Base-by-base conservation (phyloP, 1,284 basidiomycete genomes). In the Thecaphora thlaspeos region DNA sequence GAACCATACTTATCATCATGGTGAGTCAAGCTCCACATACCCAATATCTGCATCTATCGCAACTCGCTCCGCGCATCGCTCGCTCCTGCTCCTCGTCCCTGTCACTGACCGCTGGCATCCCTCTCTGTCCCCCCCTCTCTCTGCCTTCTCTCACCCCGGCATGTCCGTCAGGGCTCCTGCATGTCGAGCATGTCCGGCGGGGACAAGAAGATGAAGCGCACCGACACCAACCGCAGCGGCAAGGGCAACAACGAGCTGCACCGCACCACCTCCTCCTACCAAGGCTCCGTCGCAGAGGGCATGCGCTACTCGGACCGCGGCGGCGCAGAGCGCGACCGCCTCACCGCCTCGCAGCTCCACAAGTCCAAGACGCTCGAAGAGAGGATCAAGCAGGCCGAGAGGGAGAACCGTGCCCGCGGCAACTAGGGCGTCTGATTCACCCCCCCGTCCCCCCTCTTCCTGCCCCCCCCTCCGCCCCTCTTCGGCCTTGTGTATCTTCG, bases 301-400 rank as follows among this genome's bases (percentile, higher is more conserved):
- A 76, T 72, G 63, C 55, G 75, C 24, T 77, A 77, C 73, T 77
- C 75, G 22, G 75, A 77, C 66, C 67, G 74, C 45, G 38, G 43
- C 22, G 41, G 40, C 46, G 52, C 51, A 23, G 70, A 68, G 48
- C 65, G 71, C 28, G 64, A 71, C 42, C 63, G 65, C 32, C 63
- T 76, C 43, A 75, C 74, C 48, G 75, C 75, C 36, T 72, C 70
- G 41, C 69, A 76, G 51, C 62, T 76, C 19, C 71, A 77, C 71
- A 75, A 75, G 65, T 69, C 69, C 49, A 71, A 69, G 65, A 77
- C 75, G 36, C 71, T 76, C 51, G 73, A 77, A 59, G 72, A 76
- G 51, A 55, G 75, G 18, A 71, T 77, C 55, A 62, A 51, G 51
- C 68, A 74, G 55, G 75, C 75, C 22, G 73, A 76, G 61, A 49